Conservation (phyloP, 495 filamentous ascomycete genomes). For the Aspergillus sparsus region DNA sequence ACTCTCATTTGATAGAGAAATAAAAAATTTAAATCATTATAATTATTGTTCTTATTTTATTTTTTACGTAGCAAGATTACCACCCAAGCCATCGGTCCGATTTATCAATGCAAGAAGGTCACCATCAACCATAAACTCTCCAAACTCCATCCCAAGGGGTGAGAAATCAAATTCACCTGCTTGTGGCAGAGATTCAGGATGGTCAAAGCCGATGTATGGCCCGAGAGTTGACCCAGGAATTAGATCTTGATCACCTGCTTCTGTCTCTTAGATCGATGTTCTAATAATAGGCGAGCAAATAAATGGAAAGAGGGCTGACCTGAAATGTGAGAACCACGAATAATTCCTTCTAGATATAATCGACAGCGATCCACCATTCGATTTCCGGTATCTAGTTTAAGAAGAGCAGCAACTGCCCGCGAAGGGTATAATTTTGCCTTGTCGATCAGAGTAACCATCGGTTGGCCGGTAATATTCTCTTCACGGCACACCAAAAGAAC, state of each 20-base stretch:
- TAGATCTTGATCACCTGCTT: neutral
- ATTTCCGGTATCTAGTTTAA: slow-evolving; percentile 41
- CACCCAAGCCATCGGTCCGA: slow-evolving; percentile 9
- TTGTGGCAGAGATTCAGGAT: neutral
- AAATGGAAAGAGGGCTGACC: slow-evolving; percentile 21
- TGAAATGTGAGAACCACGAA: slow-evolving; percentile 26
- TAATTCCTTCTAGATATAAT: slow-evolving; percentile 39
- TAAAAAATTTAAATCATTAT: too few species aligned
- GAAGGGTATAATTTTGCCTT: slow-evolving; percentile 24
- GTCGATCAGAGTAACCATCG: slow-evolving; percentile 20
- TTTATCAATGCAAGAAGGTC: slow-evolving; percentile 34
- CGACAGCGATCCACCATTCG: slow-evolving; percentile 43
- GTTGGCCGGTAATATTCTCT: slow-evolving; percentile 11
- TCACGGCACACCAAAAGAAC: slow-evolving; percentile 31
- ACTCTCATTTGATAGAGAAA: too few species aligned
- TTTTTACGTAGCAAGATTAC: too few species aligned
- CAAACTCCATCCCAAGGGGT: slow-evolving; percentile 43
- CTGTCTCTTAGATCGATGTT: neutral
- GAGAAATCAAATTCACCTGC: slow-evolving; percentile 21
- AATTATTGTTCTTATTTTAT: too few species aligned
- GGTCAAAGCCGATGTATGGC: neutral
- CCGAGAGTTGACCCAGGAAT: neutral
- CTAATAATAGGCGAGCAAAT: neutral
- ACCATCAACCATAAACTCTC: slow-evolving; percentile 49
- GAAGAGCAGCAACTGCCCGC: slow-evolving; percentile 37